Conservation (phyloP, 805 yeast genomes). For the Hyphopichia homilentoma region DNA sequence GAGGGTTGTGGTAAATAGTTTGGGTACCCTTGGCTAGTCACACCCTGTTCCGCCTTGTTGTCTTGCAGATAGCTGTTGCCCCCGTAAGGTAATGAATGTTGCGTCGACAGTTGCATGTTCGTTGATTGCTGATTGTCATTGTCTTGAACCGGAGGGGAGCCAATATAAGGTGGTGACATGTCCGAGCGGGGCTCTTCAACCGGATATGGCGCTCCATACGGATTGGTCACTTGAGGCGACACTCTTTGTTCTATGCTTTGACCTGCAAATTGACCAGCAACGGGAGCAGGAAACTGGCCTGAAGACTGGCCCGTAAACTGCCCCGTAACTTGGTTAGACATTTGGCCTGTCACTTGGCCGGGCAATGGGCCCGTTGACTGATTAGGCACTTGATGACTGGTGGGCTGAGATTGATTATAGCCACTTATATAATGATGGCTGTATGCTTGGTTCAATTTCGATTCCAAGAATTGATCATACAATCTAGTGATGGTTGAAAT, state of each 20-base stretch:
- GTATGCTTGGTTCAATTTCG: constrained; percentile 35
- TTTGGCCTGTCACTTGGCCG: not conserved
- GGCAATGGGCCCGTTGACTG: not conserved
- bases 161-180: too few relatives aligned
- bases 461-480: constrained; percentile 73
- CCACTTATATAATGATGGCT: constrained; percentile 21
- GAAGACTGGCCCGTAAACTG: not conserved
- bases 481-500: constrained; percentile 69
- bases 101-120: too few relatives aligned
- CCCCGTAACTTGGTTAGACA: too few relatives aligned
- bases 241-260: not conserved
- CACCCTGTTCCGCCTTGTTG: too few relatives aligned
- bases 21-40: too few relatives aligned
- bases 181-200: constrained; percentile 2
- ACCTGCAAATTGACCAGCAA: not conserved
- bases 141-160: too few relatives aligned
- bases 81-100: too few relatives aligned
- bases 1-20: too few relatives aligned
- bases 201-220: constrained; percentile 1
- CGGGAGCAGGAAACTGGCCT: not conserved
- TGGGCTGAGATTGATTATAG: not conserved
- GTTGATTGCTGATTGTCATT: too few relatives aligned
- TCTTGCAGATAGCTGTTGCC: too few relatives aligned
- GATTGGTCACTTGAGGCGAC: not conserved
- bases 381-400: not conserved